A percentile compares a stretch with the other conserved stretches of the same genome.
Conservation (phyloP, 192 early-diverging fungal species). For the Podochytrium sp. region DNA sequence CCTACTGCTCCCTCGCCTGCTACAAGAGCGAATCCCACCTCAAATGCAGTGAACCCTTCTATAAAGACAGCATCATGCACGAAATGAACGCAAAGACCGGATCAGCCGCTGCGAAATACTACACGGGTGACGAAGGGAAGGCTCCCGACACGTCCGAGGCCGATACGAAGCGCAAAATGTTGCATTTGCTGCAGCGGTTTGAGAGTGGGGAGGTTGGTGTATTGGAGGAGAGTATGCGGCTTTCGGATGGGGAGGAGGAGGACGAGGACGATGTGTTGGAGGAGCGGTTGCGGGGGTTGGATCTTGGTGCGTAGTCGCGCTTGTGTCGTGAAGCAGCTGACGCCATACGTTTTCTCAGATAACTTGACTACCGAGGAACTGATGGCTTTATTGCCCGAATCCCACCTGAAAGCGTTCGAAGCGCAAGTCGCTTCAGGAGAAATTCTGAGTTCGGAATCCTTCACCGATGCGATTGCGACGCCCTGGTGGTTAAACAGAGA, state of each 20-base stretch:
- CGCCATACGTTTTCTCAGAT: not conserved
- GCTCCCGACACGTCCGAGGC: not conserved
- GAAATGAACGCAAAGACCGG: not conserved
- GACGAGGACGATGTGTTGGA: not conserved
- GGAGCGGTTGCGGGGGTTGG: conserved; percentile 4
- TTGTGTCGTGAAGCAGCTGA: not conserved
- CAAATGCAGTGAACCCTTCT: conserved; percentile 26
- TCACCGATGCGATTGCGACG: not conserved
- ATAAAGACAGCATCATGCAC: conserved; percentile 12
- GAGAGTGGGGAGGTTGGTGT: not conserved
- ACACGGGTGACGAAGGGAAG: not conserved
- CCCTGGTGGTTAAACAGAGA: conserved; percentile 6
- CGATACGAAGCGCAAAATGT: conserved; percentile 12
- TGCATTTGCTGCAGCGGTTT: conserved; percentile 10
- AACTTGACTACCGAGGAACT: not conserved
- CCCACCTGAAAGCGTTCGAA: conserved; percentile 14
- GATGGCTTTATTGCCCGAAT: conserved; percentile 12
- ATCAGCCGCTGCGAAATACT: conserved; percentile 2
- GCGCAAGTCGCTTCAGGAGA: not conserved
- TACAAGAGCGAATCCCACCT: not conserved
- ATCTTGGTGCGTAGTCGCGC: conserved; percentile 22
- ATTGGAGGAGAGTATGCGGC: not conserved
- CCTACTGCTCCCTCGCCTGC: conserved; percentile 30
- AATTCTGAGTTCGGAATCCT: not conserved
- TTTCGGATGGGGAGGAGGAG: not conserved